These are phyloP conservation scores for Aspergillus novoparasiticus DNA, from an alignment of 2,329 filamentous ascomycete species.

Conservation along the genomic window DNA sequence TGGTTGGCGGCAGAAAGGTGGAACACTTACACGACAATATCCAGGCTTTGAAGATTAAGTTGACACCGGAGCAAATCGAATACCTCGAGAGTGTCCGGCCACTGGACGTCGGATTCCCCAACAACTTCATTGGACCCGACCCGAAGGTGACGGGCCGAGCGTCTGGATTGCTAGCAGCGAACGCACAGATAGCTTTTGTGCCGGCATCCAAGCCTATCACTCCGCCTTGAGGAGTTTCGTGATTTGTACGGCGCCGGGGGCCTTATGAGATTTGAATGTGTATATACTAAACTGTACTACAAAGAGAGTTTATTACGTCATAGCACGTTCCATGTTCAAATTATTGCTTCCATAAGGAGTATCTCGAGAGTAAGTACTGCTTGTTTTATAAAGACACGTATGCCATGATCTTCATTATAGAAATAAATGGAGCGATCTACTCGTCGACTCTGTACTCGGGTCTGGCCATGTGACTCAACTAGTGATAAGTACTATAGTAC, in stretches of 20 bases:
- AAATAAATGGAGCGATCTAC: too few relatives aligned
- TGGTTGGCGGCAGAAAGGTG: slow-evolving; percentile 70
- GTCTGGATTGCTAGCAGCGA: slow-evolving; percentile 7
- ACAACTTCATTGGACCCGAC: slow-evolving; percentile 54
- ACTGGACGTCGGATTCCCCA: slow-evolving; percentile 70
- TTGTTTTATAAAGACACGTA: too few relatives aligned
- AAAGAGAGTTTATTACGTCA: not conserved
- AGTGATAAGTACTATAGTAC: too few relatives aligned
- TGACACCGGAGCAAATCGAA: slow-evolving; percentile 64
- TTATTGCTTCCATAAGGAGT: not conserved
- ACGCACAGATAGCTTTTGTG: slow-evolving; percentile 24
- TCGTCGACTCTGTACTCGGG: not conserved
- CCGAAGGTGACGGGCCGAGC: slow-evolving; percentile 25
- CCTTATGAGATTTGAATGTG: not conserved
- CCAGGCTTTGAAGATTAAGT: slow-evolving; percentile 36
- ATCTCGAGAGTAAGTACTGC: not conserved
- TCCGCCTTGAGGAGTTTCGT: not conserved
- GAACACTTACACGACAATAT: slow-evolving; percentile 59
- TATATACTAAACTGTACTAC: not conserved
- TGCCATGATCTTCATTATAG: too few relatives aligned
- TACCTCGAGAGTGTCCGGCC: slow-evolving; percentile 64
- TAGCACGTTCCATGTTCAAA: not conserved
- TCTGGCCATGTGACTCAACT: not conserved
- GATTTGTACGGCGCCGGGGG: not conserved
- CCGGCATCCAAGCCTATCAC: slow-evolving; percentile 21